Evolutionary conservation across 129 eudicot genomes (phyloP).

Genomic region (Flaveria trinervia): DNA sequence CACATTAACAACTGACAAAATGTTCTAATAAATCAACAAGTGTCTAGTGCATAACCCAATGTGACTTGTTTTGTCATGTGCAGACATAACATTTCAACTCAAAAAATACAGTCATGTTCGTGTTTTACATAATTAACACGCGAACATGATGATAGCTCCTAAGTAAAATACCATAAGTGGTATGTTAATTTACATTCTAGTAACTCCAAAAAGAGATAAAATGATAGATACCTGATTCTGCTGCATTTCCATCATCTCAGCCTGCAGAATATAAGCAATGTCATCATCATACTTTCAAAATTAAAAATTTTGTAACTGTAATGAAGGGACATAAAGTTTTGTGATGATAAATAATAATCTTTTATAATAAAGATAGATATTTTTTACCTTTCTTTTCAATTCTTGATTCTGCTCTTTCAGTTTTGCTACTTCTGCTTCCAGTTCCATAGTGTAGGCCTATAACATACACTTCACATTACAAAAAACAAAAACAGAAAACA

Average conservation of each 20-base stretch:
- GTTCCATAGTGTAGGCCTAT: conserved; percentile 90
- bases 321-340: not conserved
- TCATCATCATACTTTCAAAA: not conserved
- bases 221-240: conserved; percentile 69
- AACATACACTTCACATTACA: not conserved
- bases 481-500: not conserved
- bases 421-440: conserved; percentile 89
- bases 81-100: not conserved
- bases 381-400: conserved; percentile 67
- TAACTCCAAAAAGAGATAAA: too few species aligned
- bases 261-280: conserved; percentile 41
- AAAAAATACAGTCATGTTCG: too few species aligned
- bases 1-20: not conserved
- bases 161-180: too few species aligned
- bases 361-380: not conserved
- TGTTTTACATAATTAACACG: too few species aligned
- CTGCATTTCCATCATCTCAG: conserved; percentile 75
- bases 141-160: too few species aligned
- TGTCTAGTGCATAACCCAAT: not conserved
- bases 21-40: not conserved
- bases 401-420: conserved; percentile 83
- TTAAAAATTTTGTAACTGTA: not conserved
- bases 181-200: too few species aligned
- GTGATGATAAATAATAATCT: not conserved
- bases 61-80: too few species aligned